Evolutionary conservation across 495 filamentous ascomycete genomes (phyloP).

Genomic region (Xylaria castorea): DNA sequence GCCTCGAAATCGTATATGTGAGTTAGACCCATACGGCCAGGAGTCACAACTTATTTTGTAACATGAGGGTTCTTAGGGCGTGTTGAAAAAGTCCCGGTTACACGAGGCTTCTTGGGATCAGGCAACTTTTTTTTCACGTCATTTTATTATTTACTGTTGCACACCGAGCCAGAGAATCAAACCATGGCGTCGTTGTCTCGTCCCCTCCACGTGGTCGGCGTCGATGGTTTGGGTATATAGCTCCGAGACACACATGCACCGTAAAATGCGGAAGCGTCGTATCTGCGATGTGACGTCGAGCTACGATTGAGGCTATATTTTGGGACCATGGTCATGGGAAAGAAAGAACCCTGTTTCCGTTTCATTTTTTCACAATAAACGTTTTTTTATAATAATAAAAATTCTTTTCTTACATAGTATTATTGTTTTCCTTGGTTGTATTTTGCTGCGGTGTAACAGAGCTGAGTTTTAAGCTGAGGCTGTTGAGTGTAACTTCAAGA

Average conservation of each 20-base stretch:
- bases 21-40: neutral
- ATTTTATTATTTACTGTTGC: neutral
- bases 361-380: neutral
- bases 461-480: slow-evolving; percentile 8
- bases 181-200: slow-evolving; percentile 10
- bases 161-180: neutral
- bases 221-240: slow-evolving; percentile 21
- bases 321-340: neutral
- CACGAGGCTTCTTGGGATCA: neutral
- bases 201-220: slow-evolving; percentile 9
- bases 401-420: neutral
- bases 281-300: slow-evolving; percentile 18
- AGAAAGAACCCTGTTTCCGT: neutral
- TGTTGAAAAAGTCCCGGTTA: slow-evolving; percentile 2
- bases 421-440: neutral
- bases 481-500: slow-evolving; percentile 12
- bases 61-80: neutral
- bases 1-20: neutral
- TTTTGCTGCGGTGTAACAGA: slow-evolving; percentile 11
- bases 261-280: neutral
- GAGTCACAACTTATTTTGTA: neutral
- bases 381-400: too few species aligned
- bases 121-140: slow-evolving; percentile 1
- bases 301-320: neutral
- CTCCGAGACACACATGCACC: slow-evolving; percentile 9